Conservation (phyloP, 768 basidiomycete species). For the Tulasnella sp. region DNA sequence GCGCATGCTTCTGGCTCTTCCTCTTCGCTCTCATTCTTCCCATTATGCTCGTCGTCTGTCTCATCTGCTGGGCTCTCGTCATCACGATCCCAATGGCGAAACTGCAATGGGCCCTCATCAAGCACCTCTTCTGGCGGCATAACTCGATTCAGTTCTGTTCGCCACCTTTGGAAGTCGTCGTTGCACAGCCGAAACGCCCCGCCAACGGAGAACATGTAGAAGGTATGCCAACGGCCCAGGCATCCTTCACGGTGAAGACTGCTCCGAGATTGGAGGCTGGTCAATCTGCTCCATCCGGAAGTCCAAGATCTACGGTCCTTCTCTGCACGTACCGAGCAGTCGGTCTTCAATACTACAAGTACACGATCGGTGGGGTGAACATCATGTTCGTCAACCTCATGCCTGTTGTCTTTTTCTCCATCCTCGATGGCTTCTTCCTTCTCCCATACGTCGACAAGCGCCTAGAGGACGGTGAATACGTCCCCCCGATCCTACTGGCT, state of each 20-base stretch:
- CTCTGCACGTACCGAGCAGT: conserved; percentile 89
- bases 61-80: conserved; percentile 90
- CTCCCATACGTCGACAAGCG: conserved; percentile 54
- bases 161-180: conserved; percentile 58
- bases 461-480: conserved; percentile 39
- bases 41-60: conserved; percentile 72
- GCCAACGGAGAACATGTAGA: neutral
- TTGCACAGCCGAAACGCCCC: conserved; percentile 19
- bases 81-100: conserved; percentile 98
- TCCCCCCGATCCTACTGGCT: conserved; percentile 53
- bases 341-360: conserved; percentile 93
- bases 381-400: conserved; percentile 94
- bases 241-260: conserved; percentile 54
- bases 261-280: conserved; percentile 62
- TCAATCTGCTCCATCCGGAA: conserved; percentile 75
- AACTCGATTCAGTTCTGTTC: conserved; percentile 85
- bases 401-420: conserved; percentile 88
- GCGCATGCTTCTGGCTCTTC: conserved; percentile 67
- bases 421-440: conserved; percentile 81
- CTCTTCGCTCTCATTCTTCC: conserved; percentile 75
- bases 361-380: conserved; percentile 96
- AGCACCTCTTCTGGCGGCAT: conserved; percentile 65
- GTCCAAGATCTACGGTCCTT: conserved; percentile 74
- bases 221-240: conserved; percentile 21
- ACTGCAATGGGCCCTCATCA: conserved; percentile 88